Evolutionary conservation across 225 moss, liverwort and hornwort species (phyloP).

Genomic region (Asterella californica): DNA sequence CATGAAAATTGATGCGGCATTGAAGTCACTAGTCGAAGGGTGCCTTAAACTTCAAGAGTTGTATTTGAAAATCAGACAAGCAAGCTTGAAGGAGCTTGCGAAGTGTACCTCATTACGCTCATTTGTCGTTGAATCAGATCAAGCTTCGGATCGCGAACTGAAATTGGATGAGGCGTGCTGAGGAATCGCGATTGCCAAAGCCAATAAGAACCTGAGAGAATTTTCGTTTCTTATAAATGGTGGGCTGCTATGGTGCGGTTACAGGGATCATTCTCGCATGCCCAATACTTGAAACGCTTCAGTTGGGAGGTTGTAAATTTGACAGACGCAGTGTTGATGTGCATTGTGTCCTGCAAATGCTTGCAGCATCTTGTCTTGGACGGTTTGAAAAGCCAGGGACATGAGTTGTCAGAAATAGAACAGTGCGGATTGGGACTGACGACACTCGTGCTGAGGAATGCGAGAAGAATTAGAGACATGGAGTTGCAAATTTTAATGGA

Average conservation of each 20-base stretch:
- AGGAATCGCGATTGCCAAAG: slow-evolving; percentile 60
- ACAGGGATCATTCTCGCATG: slow-evolving; percentile 56
- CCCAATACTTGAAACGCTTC: slow-evolving; percentile 55
- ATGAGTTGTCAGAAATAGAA: slow-evolving; percentile 63
- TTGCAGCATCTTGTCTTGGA: slow-evolving; percentile 59
- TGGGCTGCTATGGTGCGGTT: slow-evolving; percentile 46
- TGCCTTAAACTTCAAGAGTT: slow-evolving; percentile 56
- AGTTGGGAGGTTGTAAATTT: slow-evolving; percentile 54
- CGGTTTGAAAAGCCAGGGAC: slow-evolving; percentile 58
- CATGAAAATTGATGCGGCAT: slow-evolving; percentile 56
- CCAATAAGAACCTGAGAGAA: slow-evolving; percentile 58
- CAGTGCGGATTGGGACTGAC: slow-evolving; percentile 62
- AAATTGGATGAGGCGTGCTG: slow-evolving; percentile 55
- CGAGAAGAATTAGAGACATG: slow-evolving; percentile 60
- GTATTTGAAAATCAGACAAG: slow-evolving; percentile 51
- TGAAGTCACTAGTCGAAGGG: slow-evolving; percentile 52
- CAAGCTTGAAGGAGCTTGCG: slow-evolving; percentile 55
- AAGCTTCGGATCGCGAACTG: slow-evolving; percentile 43
- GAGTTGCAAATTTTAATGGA: slow-evolving; percentile 71
- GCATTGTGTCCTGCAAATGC: slow-evolving; percentile 69
- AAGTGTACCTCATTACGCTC: slow-evolving; percentile 53
- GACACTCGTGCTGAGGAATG: slow-evolving; percentile 50
- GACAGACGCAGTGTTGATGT: slow-evolving; percentile 57
- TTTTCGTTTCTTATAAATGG: slow-evolving; percentile 40
- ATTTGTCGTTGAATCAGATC: slow-evolving; percentile 47